Evolutionary conservation across 2,329 filamentous ascomycete species (phyloP).

Genomic region (Lasiodiplodia citricola): DNA sequence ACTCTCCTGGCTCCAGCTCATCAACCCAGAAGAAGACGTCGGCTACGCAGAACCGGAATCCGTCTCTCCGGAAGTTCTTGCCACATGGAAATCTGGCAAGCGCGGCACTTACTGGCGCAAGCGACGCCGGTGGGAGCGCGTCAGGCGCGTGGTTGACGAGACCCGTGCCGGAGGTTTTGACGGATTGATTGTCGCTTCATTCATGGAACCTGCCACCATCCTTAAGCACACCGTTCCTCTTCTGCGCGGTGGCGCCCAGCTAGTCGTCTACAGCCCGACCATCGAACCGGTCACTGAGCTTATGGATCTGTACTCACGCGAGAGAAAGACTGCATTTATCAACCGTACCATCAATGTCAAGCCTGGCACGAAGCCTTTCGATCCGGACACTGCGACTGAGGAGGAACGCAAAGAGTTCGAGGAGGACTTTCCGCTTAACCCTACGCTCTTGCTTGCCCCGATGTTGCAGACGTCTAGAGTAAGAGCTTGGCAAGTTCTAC

Average conservation of each 20-base stretch:
- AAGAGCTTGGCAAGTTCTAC: slow-evolving; percentile 86
- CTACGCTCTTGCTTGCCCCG: slow-evolving; percentile 78
- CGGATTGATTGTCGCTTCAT: slow-evolving; percentile 79
- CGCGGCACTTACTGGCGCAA: slow-evolving; percentile 89
- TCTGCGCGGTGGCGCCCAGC: slow-evolving; percentile 78
- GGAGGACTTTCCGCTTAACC: slow-evolving; percentile 82
- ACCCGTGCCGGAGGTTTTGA: slow-evolving; percentile 79
- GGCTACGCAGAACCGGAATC: slow-evolving; percentile 72
- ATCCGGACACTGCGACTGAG: slow-evolving; percentile 45
- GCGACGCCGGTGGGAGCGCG: slow-evolving; percentile 77
- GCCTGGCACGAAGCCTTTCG: not conserved
- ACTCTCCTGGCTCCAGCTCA: slow-evolving; percentile 89
- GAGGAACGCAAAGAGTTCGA: slow-evolving; percentile 31
- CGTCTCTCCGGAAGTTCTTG: slow-evolving; percentile 65
- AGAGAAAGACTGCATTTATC: slow-evolving; percentile 77
- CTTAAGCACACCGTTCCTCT: slow-evolving; percentile 78
- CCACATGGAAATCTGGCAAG: slow-evolving; percentile 78
- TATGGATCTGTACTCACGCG: slow-evolving; percentile 83
- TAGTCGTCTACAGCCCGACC: slow-evolving; percentile 83
- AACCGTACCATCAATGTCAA: slow-evolving; percentile 34
- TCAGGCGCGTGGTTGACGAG: slow-evolving; percentile 73
- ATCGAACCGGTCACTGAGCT: slow-evolving; percentile 79
- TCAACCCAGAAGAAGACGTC: slow-evolving; percentile 75
- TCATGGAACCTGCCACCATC: slow-evolving; percentile 80
- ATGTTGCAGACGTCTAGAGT: slow-evolving; percentile 81